Percentiles rank a stretch among this genome's conserved stretches.
phyloP scores from a whole-genome alignment of 1,284 basidiomycete genomes.

The Trametes pubescens region DNA sequence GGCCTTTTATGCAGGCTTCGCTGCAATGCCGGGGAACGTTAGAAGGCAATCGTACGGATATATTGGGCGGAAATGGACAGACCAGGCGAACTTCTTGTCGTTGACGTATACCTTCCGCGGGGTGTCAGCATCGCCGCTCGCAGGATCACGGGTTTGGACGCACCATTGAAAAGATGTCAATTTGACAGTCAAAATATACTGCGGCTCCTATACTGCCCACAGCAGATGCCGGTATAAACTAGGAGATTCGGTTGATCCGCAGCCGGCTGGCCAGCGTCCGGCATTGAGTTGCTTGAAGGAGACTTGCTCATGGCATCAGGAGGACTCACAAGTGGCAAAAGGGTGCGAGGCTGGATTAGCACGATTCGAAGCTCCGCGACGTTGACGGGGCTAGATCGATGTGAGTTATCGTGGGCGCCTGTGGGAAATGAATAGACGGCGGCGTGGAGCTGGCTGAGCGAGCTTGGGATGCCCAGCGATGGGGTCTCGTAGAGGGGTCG shows the following conservation, averaged over 20 bases:
- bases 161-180: conserved; percentile 22
- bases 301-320: conserved; percentile 6
- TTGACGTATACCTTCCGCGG: conserved; percentile 29
- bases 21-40: conserved; percentile 45
- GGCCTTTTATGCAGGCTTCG: conserved; percentile 86
- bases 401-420: conserved; percentile 7
- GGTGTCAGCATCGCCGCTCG: conserved; percentile 7
- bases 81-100: conserved; percentile 38
- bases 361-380: conserved; percentile 4
- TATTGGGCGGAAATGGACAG: not conserved
- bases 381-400: conserved; percentile 6
- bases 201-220: conserved; percentile 3
- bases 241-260: conserved; percentile 21
- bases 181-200: not conserved
- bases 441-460: not conserved
- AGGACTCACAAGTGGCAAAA: conserved; percentile 6
- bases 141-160: conserved; percentile 1
- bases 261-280: not conserved
- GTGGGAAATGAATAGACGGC: not conserved
- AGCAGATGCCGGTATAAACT: conserved; percentile 13
- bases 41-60: not conserved
- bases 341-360: not conserved
- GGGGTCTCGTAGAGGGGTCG: not conserved
- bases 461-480: not conserved
- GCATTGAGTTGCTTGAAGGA: conserved; percentile 2